phyloP scores from a whole-genome alignment of 345 rosid species.

The Hypericum perforatum region DNA sequence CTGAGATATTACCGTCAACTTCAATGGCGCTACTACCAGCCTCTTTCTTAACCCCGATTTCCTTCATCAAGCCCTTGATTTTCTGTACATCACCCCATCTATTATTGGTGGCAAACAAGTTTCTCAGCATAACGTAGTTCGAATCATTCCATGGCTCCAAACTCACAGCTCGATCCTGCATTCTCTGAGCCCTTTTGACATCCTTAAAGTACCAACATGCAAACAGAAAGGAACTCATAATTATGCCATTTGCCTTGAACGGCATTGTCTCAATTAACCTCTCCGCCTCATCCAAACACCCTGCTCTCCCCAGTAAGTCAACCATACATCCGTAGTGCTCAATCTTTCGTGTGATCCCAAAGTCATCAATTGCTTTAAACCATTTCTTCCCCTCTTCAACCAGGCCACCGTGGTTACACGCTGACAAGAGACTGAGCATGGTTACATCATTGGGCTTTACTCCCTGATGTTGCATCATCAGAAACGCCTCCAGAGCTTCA shows the following conservation, averaged over 20 bases:
- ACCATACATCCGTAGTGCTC: constrained; percentile 75
- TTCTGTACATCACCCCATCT: constrained; percentile 54
- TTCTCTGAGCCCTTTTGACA: constrained; percentile 39
- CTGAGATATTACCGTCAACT: constrained; percentile 37
- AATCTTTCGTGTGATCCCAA: constrained; percentile 39
- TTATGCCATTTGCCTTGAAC: constrained; percentile 47
- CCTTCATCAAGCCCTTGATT: constrained; percentile 51
- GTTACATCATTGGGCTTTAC: constrained; percentile 51
- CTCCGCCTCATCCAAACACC: constrained; percentile 54
- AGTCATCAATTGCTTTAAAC: constrained; percentile 45
- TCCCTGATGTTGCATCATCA: constrained; percentile 39
- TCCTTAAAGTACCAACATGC: constrained; percentile 57
- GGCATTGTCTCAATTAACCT: constrained; percentile 55
- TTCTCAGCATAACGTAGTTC: constrained; percentile 51
- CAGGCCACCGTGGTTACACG: constrained; percentile 74
- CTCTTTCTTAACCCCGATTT: constrained; percentile 50
- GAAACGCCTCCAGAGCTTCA: constrained; percentile 43
- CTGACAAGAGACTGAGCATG: constrained; percentile 55
- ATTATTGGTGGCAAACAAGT: constrained; percentile 49
- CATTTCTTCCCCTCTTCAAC: constrained; percentile 60
- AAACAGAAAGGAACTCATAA: constrained; percentile 53
- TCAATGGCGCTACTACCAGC: constrained; percentile 65
- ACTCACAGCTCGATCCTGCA: constrained; percentile 26
- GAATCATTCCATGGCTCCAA: constrained; percentile 52
- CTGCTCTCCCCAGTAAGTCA: constrained; percentile 65